Evolutionary conservation across 495 filamentous ascomycete genomes (phyloP), one percentile per base, ranked within the genome.

Genomic region (Niebla homalea): DNA sequence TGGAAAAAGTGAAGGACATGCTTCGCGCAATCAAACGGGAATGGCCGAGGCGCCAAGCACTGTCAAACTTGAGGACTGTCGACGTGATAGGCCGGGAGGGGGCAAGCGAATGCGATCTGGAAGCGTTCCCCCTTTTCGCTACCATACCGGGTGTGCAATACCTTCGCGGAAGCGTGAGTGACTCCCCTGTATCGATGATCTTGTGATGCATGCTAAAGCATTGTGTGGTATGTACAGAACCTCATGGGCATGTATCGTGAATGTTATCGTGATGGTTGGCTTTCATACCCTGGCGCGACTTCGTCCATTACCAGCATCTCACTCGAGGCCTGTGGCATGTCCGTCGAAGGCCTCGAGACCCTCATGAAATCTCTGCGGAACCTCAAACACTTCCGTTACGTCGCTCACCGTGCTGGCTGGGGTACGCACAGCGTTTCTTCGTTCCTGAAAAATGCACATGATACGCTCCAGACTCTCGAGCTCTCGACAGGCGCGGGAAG

Each of bases 191-290:
- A 15, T 23, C 6, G 26, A 25, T 7, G 26, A 45, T 41, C 16
- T 41, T 19, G 5, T 10, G 39, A 41, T 6, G 2, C 21, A 18
- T 8, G 21, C 18, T 18, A 16, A 18, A 4, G 2, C 39, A 22
- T 7, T 15, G 10, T 19, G 11, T 7, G 39, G 10, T 1, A 4
- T 8, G 10, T 16, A 16, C 4, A 48, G 45, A 57, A 53, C 39
- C 43, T 57, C 14, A 51, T 50, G 21, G 54, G 54, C 21, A 48
- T 57, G 54, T 57, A 57, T 36, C 50, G 49, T 25, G 45, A 52
- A 36, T 57, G 54, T 46, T 57, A 57, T 37, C 54, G 54, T 19
- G 54, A 57, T 35, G 54, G 54, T 16, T 57, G 54, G 54, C 50
- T 57, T 36, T 39, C 46, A 16, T 57, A 57, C 36, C 54, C 54